Evolutionary conservation across 2,329 filamentous ascomycete species (phyloP), one percentile per base, ranked within the genome.

Genomic region (Penicillium rolfsii): DNA sequence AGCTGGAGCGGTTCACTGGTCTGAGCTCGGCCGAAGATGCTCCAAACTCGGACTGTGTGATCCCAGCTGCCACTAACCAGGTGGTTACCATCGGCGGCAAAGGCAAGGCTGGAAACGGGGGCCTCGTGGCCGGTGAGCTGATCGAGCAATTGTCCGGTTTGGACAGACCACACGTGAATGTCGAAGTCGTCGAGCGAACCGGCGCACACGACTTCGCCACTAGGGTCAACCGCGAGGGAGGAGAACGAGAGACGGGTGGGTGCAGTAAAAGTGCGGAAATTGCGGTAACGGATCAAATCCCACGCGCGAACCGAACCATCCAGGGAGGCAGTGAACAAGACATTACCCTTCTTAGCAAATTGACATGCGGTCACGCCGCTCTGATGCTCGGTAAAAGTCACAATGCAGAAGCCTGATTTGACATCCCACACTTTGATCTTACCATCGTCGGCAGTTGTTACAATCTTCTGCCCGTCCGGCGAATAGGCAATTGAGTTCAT

Each of bases 361-460:
- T 97, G 90, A 76, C 93, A 97, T 0, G 92, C 79, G 11, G 94
- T 98, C 2, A 99, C 93, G 57, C 92, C 93, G 67, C 92, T 94
- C 0, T 91, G 93, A 76, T 99, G 95, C 76, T 99, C 96, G 0
- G 94, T 97, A 70, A 99, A 99, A 0, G 95, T 99, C 33, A 98
- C 94, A 38, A 98, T 91, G 71, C 95, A 99, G 80, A 99, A 99
- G 0, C 96, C 95, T 0, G 95, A 97, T 60, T 91, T 90, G 33
- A 94, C 89, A 75, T 99, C 95, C 95, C 95, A 99, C 36, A 99
- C 91, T 76, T 99, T 99, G 76, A 99, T 91, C 79, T 98, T 98
- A 55, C 95, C 95, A 75, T 99, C 96, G 70, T 99, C 96, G 2
- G 95, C 91, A 2, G 92, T 90, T 0, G 95, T 99, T 61, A 99